Evolutionary conservation across 1,284 basidiomycete genomes (phyloP).

Genomic region (Moniliella sp.): DNA sequence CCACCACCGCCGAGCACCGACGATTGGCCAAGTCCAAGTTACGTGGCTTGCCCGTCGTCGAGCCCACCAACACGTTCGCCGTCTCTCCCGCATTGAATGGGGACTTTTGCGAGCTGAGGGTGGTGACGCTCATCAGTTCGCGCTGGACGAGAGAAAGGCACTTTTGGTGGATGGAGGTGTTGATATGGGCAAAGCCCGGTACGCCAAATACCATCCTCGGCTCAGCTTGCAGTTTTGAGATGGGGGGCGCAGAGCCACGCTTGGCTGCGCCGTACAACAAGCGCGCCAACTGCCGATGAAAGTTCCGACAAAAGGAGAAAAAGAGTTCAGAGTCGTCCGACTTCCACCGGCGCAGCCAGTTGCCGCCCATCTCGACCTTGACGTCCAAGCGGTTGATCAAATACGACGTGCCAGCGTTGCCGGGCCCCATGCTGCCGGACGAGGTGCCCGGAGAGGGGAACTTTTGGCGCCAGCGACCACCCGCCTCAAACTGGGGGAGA

Average conservation of each 20-base stretch:
- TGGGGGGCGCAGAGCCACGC: no score
- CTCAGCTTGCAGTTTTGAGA: no score
- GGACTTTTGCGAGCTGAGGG: constrained; percentile 27
- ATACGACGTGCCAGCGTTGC: constrained; percentile 15
- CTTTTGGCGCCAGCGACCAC: constrained; percentile 5
- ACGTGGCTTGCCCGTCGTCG: constrained; percentile 25
- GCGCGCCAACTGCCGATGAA: constrained; percentile 21
- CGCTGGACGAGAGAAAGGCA: constrained; percentile 22
- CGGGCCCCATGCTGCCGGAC: not conserved
- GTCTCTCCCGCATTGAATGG: constrained; percentile 26
- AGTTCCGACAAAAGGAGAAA: constrained; percentile 27
- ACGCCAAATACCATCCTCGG: constrained; percentile 18
- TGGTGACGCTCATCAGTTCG: constrained; percentile 26
- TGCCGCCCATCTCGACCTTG: constrained; percentile 28
- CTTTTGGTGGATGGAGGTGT: constrained; percentile 26
- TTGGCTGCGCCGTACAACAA: constrained; percentile 11
- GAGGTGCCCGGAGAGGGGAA: constrained; percentile 1
- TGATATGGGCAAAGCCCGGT: constrained; percentile 23
- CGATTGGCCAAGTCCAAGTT: constrained; percentile 27
- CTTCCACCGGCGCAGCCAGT: constrained; percentile 29
- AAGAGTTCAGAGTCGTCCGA: constrained; percentile 30
- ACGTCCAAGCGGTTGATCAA: constrained; percentile 20
- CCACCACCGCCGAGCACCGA: constrained; percentile 23
- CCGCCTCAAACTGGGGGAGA: constrained; percentile 13
- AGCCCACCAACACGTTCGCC: constrained; percentile 24